Evolutionary conservation across 306 rosid genomes (phyloP), one percentile per base, ranked within the genome.

Genomic region (Pyrus bretschneideri): DNA sequence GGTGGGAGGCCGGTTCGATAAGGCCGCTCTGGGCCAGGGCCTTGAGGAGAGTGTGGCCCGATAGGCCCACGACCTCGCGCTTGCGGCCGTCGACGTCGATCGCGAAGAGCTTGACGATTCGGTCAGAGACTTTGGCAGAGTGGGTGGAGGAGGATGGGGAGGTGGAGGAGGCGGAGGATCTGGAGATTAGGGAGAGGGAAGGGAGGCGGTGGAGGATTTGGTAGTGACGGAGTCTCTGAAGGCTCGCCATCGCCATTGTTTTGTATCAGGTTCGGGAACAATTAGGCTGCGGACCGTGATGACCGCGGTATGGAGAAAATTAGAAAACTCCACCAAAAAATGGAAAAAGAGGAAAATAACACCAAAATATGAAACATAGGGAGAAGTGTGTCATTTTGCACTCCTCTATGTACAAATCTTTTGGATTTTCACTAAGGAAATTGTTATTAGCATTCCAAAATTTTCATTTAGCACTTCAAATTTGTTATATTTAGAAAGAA

Each of bases 1-100:
- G 93, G 81, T 95, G 99, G 13, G 99, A 91, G 4, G 79, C 96
- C 2, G 98, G 99, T 31, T 95, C 99, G 58, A 95, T 82, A 42
- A 95, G 82, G 17, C 97, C 93, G 2, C 79, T 58, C 83, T 95
- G 91, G 65, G 90, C 65, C 11, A 95, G 84, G 68, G 99, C 88
- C 78, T 81, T 88, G 22, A 95, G 88, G 33, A 95, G 96, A 54
- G 97, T 92, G 2, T 92, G 98, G n/a, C 98, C 98, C 4, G 92
- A 0, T 1, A 95, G 87, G 5, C 98, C 98, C 2, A 95, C n/a
- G 0, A 95, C 79, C 52, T 86, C 96, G 61, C 86, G 88, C 81
- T 91, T 95, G 76, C 74, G 61, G n/a, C 97, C 98, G 5, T 85
- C 79, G 67, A 77, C 87, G 71, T 95, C 97, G 84, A 92, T 80